phyloP scores from a whole-genome alignment of 306 rosid genomes.

The Acacia acuminata region DNA sequence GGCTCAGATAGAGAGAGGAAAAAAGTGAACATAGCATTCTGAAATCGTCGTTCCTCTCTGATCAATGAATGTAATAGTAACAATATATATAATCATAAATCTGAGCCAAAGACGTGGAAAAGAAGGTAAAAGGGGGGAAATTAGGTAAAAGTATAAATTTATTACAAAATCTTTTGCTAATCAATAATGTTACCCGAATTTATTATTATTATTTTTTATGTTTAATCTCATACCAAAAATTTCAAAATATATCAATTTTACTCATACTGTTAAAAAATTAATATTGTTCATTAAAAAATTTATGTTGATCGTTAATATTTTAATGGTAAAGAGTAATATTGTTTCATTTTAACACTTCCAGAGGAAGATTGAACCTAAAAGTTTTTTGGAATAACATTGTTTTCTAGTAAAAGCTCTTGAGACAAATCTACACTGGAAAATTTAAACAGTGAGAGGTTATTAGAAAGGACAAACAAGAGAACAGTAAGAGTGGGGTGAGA shows the following conservation, averaged over 20 bases:
- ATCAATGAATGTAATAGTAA: conserved; percentile 38
- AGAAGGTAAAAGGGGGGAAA: conserved; percentile 69
- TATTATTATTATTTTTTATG: no score
- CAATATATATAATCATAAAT: conserved; percentile 31
- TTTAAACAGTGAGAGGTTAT: conserved; percentile 25
- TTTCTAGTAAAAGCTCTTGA: no score
- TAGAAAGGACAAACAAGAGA: conserved; percentile 53
- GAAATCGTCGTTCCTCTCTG: conserved; percentile 36
- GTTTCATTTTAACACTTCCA: no score
- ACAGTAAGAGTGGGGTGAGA: conserved; percentile 41
- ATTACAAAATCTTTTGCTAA: no score
- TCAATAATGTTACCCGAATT: no score
- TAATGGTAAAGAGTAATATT: no score
- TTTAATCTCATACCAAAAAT: fast-evolving
- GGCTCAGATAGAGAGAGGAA: conserved; percentile 29
- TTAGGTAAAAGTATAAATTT: no score
- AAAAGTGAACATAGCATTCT: conserved; percentile 51
- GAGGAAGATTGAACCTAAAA: no score
- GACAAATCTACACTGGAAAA: no score
- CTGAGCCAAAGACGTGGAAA: conserved; percentile 64
- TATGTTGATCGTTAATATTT: no score
- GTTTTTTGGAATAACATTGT: fast-evolving
- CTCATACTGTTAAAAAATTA: neutral
- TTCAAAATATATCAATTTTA: no score
- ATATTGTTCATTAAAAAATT: no score